Conservation (phyloP, 495 filamentous ascomycete species). For the Lasiosphaeris hirsuta region DNA sequence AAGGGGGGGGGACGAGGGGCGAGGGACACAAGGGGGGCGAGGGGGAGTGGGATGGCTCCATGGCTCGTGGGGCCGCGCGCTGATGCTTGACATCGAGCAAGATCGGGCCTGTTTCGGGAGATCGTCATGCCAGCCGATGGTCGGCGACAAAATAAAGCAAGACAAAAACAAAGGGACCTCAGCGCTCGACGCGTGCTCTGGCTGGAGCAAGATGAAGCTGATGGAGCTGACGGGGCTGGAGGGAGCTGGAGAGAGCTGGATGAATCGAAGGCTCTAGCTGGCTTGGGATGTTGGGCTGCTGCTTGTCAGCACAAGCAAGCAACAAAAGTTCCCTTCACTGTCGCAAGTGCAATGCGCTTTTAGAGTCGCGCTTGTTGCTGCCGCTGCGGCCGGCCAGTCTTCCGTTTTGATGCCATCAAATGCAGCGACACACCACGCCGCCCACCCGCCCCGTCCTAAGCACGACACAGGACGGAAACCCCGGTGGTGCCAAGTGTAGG, state of each 20-base stretch:
- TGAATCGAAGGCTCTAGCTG: no score
- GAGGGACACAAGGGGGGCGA: no score
- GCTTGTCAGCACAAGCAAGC: neutral
- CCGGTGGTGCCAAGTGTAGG: conserved; percentile 3
- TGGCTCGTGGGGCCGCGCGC: conserved; percentile 6
- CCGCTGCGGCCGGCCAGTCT: conserved; percentile 3
- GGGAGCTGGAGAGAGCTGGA: no score
- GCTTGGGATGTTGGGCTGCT: no score
- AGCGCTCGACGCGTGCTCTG: neutral
- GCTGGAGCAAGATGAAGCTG: no score
- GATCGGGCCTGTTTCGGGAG: conserved; percentile 15
- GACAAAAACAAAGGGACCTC: neutral
- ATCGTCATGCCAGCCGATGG: conserved; percentile 5
- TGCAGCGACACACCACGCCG: neutral
- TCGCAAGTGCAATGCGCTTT: neutral
- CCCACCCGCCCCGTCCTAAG: neutral
- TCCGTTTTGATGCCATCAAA: conserved; percentile 2
- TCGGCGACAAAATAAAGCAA: neutral
- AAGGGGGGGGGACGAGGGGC: neutral
- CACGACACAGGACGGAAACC: neutral
- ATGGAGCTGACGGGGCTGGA: no score
- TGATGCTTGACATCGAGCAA: conserved; percentile 1
- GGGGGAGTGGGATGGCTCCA: neutral
- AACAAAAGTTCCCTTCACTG: neutral
- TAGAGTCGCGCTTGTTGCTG: neutral